phyloP scores from a whole-genome alignment of 148 eudicot genomes.

The Cornus suecica region DNA sequence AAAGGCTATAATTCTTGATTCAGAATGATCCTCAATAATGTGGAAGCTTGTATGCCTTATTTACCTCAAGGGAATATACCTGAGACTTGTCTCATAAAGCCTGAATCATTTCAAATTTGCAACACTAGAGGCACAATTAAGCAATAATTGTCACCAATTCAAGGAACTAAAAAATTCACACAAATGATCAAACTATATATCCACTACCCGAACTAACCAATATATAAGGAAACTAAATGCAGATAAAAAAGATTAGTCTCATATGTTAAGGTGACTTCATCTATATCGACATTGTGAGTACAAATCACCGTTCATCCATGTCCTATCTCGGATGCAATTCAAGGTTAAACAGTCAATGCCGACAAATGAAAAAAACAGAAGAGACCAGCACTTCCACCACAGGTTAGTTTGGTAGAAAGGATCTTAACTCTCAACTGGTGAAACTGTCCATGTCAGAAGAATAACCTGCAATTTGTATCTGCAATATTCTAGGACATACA shows the following conservation, averaged over 20 bases:
- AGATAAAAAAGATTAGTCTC: background rate
- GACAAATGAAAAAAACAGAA: conserved; percentile 11
- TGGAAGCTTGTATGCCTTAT: background rate
- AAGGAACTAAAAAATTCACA: background rate
- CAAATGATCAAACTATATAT: background rate
- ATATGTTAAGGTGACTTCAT: conserved; percentile 11
- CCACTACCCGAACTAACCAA: background rate
- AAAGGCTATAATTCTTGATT: conserved; percentile 1
- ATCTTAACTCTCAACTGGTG: background rate
- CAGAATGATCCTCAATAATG: conserved; percentile 7
- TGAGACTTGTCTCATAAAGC: conserved; percentile 20
- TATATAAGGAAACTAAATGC: conserved; percentile 1
- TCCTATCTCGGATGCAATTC: conserved; percentile 2
- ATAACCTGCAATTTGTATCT: background rate
- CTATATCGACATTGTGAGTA: background rate
- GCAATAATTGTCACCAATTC: conserved; percentile 5
- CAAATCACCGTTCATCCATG: conserved; percentile 4
- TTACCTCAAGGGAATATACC: conserved; percentile 9
- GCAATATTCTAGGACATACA: background rate
- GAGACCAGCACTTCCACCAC: conserved; percentile 15
- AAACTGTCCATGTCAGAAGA: background rate
- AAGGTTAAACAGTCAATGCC: background rate
- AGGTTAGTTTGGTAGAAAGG: conserved; percentile 5
- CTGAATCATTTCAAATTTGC: conserved; percentile 1
- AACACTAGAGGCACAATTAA: conserved; percentile 15